These are phyloP conservation scores for Gossypium anomalum DNA, from an alignment of 345 rosid genomes.

Conservation along the genomic window DNA sequence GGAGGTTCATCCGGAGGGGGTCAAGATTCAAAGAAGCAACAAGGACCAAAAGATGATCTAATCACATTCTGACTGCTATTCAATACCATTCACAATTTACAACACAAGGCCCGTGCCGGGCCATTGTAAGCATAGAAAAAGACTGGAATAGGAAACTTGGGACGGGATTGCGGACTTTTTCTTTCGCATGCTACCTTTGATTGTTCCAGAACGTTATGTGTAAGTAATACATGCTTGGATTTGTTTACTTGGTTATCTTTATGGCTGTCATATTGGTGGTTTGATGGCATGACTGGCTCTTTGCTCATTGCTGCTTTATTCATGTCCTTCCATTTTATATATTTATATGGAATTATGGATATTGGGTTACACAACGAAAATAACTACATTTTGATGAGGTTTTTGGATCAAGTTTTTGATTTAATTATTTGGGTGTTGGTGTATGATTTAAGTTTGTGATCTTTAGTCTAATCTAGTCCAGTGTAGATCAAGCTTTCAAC, in stretches of 20 bases:
- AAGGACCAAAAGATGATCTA: constrained; percentile 72
- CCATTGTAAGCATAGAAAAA: constrained; percentile 14
- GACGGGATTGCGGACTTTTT: neutral
- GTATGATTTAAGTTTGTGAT: too few relatives aligned
- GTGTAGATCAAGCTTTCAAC: too few relatives aligned
- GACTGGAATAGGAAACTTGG: constrained; percentile 1
- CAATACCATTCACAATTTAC: neutral
- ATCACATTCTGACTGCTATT: constrained; percentile 48
- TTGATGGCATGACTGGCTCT: constrained; percentile 1
- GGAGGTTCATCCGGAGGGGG: constrained; percentile 49
- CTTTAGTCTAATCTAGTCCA: too few relatives aligned
- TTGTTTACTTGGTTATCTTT: neutral
- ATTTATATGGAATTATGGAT: too few relatives aligned
- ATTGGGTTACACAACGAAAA: too few relatives aligned
- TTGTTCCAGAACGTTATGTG: constrained; percentile 17
- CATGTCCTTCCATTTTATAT: neutral
- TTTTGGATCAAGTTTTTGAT: too few relatives aligned
- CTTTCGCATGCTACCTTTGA: neutral
- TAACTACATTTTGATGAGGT: too few relatives aligned
- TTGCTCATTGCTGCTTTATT: neutral
- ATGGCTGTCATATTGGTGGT: neutral
- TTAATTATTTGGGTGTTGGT: too few relatives aligned
- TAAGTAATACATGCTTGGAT: constrained; percentile 17
- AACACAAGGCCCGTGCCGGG: constrained; percentile 4
- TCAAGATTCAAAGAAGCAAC: constrained; percentile 55